Evolutionary conservation across 805 yeast genomes (phyloP).

Genomic region (Grigorovia humatica): DNA sequence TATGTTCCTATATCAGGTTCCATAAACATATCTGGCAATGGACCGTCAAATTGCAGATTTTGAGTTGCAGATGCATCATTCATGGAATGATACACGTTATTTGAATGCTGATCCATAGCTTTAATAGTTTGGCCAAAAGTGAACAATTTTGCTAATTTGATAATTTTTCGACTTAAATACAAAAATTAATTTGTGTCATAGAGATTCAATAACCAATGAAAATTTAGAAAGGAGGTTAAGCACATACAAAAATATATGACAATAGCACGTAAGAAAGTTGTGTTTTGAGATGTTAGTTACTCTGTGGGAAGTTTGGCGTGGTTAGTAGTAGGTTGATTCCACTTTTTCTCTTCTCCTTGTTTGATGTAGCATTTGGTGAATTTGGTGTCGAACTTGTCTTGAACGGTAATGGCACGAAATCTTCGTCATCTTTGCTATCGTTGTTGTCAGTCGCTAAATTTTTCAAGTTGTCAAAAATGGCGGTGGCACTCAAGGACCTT

Average conservation of each 20-base stretch:
- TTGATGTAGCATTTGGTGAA: conserved; percentile 1
- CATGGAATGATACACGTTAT: background rate
- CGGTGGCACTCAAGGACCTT: background rate
- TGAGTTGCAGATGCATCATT: background rate
- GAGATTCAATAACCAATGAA: background rate
- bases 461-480: background rate
- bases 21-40: background rate
- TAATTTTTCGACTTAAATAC: background rate
- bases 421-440: conserved; percentile 1
- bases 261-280: no score
- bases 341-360: conserved; percentile 2
- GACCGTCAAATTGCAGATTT: background rate
- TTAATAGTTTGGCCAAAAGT: background rate
- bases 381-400: conserved; percentile 12
- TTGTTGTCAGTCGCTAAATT: background rate
- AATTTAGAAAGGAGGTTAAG: background rate
- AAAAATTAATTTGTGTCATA: background rate
- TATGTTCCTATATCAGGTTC: background rate
- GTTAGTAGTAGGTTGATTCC: conserved; percentile 4
- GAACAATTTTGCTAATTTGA: background rate
- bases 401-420: conserved; percentile 17
- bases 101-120: background rate
- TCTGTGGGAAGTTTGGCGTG: background rate
- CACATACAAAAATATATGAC: no score
- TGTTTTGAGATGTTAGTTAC: no score